A percentile compares a stretch with the other conserved stretches of the same genome.
These are phyloP conservation scores for Wickerhamiella qilinensis DNA, from an alignment of 805 yeast species.

Conservation along the genomic window DNA sequence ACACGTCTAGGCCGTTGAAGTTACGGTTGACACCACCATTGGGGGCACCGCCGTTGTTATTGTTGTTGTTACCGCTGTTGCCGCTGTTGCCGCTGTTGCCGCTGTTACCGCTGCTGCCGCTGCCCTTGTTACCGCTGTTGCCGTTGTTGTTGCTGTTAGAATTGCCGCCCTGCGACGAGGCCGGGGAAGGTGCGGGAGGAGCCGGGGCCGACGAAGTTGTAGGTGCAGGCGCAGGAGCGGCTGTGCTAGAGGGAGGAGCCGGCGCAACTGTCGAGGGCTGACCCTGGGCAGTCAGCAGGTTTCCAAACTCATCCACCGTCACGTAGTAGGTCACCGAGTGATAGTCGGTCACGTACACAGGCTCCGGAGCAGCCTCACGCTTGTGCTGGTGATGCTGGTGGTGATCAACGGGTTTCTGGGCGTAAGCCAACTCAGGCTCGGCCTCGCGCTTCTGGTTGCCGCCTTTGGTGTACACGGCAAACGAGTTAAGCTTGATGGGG, in stretches of 20 bases:
- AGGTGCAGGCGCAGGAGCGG: not conserved
- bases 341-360: conserved; percentile 57
- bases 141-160: not conserved
- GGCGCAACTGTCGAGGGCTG: not conserved
- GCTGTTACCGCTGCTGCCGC: not conserved
- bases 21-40: conserved; percentile 8
- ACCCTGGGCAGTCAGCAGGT: conserved; percentile 13
- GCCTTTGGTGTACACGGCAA: conserved; percentile 67
- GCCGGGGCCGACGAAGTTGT: not conserved
- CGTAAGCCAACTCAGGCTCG: conserved; percentile 12
- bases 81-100: conserved; percentile 11
- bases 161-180: not conserved
- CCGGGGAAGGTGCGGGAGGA: not conserved
- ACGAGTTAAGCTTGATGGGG: conserved; percentile 62
- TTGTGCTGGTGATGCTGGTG: conserved; percentile 36
- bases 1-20: conserved; percentile 13
- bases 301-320: conserved; percentile 15
- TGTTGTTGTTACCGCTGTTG: conserved; percentile 13
- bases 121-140: not conserved
- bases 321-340: conserved; percentile 41
- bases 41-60: conserved; percentile 18
- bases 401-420: no score
- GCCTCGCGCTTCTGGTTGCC: conserved; percentile 36
- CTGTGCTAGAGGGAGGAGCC: not conserved
- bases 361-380: conserved; percentile 37